Evolutionary conservation across 2,329 filamentous ascomycete genomes (phyloP).

Genomic region (Calonectria naviculata): DNA sequence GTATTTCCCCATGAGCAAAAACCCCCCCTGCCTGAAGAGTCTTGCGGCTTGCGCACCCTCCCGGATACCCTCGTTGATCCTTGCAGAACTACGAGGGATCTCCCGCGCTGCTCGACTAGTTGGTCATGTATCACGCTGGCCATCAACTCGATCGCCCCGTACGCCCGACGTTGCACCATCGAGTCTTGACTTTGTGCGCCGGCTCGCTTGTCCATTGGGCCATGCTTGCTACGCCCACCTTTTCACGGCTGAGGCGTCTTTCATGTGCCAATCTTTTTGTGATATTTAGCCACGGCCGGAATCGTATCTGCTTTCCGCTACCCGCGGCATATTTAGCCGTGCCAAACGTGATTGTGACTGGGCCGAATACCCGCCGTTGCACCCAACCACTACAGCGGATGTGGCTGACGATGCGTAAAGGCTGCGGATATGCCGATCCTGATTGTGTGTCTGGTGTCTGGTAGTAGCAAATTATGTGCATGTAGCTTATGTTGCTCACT

Average conservation of each 20-base stretch:
- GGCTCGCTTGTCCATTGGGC: neutral
- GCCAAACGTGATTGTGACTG: neutral
- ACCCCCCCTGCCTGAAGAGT: neutral
- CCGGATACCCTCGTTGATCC: neutral
- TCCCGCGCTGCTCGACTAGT: slow-evolving; percentile 5
- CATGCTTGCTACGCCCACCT: neutral
- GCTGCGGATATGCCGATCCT: neutral
- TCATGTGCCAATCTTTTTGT: neutral
- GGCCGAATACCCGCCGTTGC: neutral
- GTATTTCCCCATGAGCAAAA: neutral
- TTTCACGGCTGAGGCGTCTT: neutral
- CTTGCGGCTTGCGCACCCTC: neutral
- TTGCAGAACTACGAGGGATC: neutral
- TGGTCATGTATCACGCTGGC: slow-evolving; percentile 1
- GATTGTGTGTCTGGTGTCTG: neutral
- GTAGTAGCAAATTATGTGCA: neutral
- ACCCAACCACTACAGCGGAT: neutral
- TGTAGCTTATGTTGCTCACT: too few relatives aligned
- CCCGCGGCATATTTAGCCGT: slow-evolving; percentile 4
- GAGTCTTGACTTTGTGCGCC: neutral
- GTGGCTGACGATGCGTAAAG: neutral
- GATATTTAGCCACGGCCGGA: neutral
- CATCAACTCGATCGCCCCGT: neutral
- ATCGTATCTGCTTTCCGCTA: neutral
- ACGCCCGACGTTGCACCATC: neutral